Evolutionary conservation across 1,284 basidiomycete species (phyloP).

Genomic region (Irpex sp.): DNA sequence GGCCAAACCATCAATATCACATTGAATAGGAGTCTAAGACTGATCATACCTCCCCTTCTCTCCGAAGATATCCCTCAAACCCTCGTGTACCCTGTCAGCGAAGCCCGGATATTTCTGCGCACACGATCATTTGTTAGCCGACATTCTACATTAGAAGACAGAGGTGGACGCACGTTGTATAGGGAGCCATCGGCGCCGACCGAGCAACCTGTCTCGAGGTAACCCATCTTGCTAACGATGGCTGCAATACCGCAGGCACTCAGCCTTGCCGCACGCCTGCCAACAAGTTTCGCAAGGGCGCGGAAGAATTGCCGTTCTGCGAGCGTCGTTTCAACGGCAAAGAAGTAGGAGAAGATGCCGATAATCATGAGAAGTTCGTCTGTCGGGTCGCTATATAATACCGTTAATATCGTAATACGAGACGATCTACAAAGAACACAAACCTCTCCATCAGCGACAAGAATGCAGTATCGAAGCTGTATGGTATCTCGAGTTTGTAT

Average conservation of each 20-base stretch:
- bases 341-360: constrained; percentile 96
- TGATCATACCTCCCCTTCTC: constrained; percentile 78
- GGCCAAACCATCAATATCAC: neutral
- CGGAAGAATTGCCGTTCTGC: constrained; percentile 96
- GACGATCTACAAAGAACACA: constrained; percentile 12
- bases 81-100: constrained; percentile 85
- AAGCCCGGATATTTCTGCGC: constrained; percentile 92
- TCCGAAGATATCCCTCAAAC: constrained; percentile 88
- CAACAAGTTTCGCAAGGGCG: constrained; percentile 85
- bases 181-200: constrained; percentile 92
- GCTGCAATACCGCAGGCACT: constrained; percentile 94
- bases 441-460: constrained; percentile 93
- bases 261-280: constrained; percentile 83
- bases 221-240: constrained; percentile 89
- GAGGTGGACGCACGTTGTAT: constrained; percentile 71
- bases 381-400: constrained; percentile 78
- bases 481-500: constrained; percentile 93
- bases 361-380: constrained; percentile 96
- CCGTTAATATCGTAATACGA: neutral
- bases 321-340: constrained; percentile 88
- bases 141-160: neutral
- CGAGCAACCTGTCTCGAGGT: constrained; percentile 83
- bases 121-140: neutral
- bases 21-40: constrained; percentile 13
- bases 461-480: constrained; percentile 95